Evolutionary conservation across 1,284 basidiomycete species (phyloP), one percentile per base, ranked within the genome.

Genomic region (Exsudoporus floridanus): DNA sequence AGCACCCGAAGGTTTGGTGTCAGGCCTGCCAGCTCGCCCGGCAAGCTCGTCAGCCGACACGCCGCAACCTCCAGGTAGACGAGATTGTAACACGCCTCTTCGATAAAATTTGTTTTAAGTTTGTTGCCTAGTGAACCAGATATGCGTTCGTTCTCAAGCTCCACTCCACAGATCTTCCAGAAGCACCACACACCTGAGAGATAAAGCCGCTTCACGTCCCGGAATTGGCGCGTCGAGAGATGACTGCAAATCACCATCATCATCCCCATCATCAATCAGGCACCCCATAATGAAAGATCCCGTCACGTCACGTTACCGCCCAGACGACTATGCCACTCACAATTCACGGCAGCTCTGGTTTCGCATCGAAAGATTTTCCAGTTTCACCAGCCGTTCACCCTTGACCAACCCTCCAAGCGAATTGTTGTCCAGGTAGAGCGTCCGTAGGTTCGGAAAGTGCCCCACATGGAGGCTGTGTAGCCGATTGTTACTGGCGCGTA

Each of bases 391-490:
- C 31, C 79, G 76, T 53, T 77, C 77, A 65, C 78, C 75, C 66
- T 81, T 81, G 50, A 64, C 70, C 59, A 82, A 77, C 62, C 64
- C 77, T 60, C 71, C 73, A 23, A 99, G 77, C 31, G 76, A 72
- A 70, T 98, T 98, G 69, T 89, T 88, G 76, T 99, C 96, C 63
- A 90, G 84, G 70, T 97, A 98, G 27, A 98, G 80, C 58, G 93
- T 98, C 58, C 94, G 85, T 58, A 98, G 74, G 64, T 86, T 86
- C 6, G 83, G 77, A 66, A 90, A 83, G 16, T 76, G 73, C 18
- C 78, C 78, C 44, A 90, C 80, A 66, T 94, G 81, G 46, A 99
- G 76, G 52, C 74, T 70, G 47, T 78, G 72, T 54, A 99, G 73
- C 38, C 81, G 78, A 73, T 99, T 99, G 64, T 84, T 84, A 74